Evolutionary conservation across 2,329 filamentous ascomycete species (phyloP).

Genomic region (Mycosphaerella sp.): DNA sequence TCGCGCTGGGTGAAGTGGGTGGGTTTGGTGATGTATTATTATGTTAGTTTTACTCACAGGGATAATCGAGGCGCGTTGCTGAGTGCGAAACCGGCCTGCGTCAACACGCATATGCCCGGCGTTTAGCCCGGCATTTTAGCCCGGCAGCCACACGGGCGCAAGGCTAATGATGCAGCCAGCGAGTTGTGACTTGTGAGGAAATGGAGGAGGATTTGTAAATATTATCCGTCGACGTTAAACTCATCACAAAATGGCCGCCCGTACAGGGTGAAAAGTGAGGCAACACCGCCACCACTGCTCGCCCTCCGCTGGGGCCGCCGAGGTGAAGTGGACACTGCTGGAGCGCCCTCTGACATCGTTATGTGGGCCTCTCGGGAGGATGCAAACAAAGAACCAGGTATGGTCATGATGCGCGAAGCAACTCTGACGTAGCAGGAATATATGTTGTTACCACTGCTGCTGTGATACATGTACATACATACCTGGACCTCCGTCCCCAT

Average conservation of each 20-base stretch:
- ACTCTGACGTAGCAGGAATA: conserved; percentile 5
- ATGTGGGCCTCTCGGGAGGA: conserved; percentile 2
- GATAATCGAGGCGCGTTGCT: neutral
- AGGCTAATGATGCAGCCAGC: no score
- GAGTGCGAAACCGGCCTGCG: neutral
- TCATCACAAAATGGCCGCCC: neutral
- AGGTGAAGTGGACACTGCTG: neutral
- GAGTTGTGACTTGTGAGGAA: no score
- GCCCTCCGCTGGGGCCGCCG: no score
- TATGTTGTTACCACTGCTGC: neutral
- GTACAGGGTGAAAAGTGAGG: neutral
- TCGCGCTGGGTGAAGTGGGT: neutral
- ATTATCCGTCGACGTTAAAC: neutral
- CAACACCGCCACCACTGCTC: neutral
- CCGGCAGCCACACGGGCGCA: no score
- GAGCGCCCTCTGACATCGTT: conserved; percentile 5
- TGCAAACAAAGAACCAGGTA: neutral
- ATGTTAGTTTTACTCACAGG: neutral
- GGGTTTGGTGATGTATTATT: neutral
- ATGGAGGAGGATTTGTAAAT: no score
- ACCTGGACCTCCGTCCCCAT: neutral
- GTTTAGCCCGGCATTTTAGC: neutral
- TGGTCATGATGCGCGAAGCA: neutral
- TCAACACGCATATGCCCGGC: neutral
- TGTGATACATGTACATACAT: no score